Conservation (phyloP, 257 asterid genomes). For the Verbena officinalis region DNA sequence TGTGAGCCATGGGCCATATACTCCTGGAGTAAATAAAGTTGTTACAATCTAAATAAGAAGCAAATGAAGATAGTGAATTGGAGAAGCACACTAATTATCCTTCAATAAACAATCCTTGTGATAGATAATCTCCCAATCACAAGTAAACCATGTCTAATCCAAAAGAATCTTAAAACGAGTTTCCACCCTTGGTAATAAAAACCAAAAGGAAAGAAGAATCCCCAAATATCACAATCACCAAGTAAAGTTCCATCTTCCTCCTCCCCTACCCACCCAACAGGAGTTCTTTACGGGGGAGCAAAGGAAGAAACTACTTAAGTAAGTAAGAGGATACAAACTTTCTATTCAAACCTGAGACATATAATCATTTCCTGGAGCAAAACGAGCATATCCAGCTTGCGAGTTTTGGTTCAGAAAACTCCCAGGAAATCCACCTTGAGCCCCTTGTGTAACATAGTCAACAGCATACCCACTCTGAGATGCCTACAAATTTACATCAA, state of each 20-base stretch:
- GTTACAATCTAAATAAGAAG: conserved; percentile 7
- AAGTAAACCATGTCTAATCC: too few species aligned
- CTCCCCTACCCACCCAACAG: too few species aligned
- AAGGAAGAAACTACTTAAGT: neutral
- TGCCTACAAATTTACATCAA: conserved; percentile 51
- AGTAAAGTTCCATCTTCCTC: neutral
- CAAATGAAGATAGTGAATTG: conserved; percentile 6
- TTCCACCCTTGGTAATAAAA: neutral
- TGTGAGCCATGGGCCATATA: conserved; percentile 92
- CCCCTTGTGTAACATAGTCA: conserved; percentile 81
- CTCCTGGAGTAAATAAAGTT: conserved; percentile 54
- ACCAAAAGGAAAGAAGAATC: neutral
- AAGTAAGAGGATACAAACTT: conserved; percentile 15
- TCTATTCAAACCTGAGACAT: conserved; percentile 88
- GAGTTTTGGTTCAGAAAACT: conserved; percentile 82
- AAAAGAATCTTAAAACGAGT: too few species aligned
- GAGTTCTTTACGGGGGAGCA: too few species aligned
- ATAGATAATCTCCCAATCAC: too few species aligned
- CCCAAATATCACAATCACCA: conserved; percentile 5
- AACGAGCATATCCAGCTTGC: conserved; percentile 88
- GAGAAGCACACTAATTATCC: neutral
- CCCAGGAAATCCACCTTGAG: conserved; percentile 92
- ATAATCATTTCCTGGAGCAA: conserved; percentile 86
- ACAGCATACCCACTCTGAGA: conserved; percentile 89
- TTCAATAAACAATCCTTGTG: too few species aligned